Conservation (phyloP, 192 early-diverging fungal genomes). For the Coemansia sp. region DNA sequence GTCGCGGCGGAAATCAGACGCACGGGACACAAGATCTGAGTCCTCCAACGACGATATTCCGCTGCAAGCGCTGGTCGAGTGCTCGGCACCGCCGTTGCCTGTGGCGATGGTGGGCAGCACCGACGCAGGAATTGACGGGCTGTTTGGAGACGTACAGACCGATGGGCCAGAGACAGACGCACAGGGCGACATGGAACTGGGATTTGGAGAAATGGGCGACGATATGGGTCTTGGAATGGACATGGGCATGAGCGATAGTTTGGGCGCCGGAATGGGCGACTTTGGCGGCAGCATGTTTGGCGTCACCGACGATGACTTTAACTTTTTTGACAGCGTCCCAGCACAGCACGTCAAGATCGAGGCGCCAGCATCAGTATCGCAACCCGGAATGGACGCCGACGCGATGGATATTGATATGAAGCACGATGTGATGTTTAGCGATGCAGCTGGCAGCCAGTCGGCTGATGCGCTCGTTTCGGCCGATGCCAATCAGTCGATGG, state of each 20-base stretch:
- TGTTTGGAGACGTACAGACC: conserved; percentile 35
- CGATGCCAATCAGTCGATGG: conserved; percentile 13
- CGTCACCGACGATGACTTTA: conserved; percentile 55
- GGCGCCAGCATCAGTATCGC: neutral
- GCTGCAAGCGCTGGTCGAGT: conserved; percentile 20
- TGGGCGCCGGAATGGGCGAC: conserved; percentile 38
- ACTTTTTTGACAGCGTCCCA: conserved; percentile 48
- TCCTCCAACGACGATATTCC: conserved; percentile 28
- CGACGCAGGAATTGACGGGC: conserved; percentile 28
- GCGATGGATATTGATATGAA: conserved; percentile 15
- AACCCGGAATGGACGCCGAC: neutral
- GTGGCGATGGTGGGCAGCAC: neutral
- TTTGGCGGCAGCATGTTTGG: conserved; percentile 44
- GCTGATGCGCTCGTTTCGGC: neutral
- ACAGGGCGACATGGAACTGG: conserved; percentile 20
- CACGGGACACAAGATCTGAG: conserved; percentile 9
- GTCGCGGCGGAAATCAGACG: conserved; percentile 31
- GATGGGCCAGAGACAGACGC: neutral
- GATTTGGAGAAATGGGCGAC: conserved; percentile 20
- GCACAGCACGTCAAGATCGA: conserved; percentile 22
- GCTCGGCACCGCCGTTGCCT: neutral
- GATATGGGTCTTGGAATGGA: conserved; percentile 45
- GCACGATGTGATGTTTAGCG: neutral
- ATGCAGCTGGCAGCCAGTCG: neutral
- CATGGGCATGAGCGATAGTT: conserved; percentile 29